Percentiles rank a stretch among this genome's conserved stretches.
Evolutionary conservation across 164 flowering plant species (phyloP).

Genomic region (Cinnamomum micranthum): DNA sequence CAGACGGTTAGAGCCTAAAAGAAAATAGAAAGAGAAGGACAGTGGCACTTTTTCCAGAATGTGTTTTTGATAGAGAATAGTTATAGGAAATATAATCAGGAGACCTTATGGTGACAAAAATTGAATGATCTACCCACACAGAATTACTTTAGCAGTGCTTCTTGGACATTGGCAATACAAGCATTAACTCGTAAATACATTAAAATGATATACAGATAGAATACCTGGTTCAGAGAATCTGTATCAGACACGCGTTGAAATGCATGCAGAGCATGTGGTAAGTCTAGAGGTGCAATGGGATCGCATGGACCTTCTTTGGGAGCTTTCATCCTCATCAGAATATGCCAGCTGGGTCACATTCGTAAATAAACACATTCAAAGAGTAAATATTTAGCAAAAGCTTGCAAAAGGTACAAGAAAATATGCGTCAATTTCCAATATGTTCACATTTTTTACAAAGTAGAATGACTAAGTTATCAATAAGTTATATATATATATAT

Average conservation of each 20-base stretch:
- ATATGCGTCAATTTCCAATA: background rate
- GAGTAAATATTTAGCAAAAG: background rate
- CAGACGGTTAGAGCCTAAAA: background rate
- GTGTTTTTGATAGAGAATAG: background rate
- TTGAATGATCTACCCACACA: background rate
- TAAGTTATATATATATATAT: too few relatives aligned
- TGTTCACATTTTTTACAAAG: background rate
- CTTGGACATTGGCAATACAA: background rate
- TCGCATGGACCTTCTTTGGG: slow-evolving; percentile 70
- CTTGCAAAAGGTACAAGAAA: background rate
- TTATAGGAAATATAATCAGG: background rate
- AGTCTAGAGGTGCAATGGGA: slow-evolving; percentile 79
- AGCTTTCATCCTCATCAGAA: slow-evolving; percentile 74
- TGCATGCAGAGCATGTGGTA: slow-evolving; percentile 91
- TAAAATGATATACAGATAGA: background rate
- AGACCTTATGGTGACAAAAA: background rate
- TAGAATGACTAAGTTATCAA: too few relatives aligned
- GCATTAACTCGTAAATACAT: background rate
- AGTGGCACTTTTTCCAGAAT: background rate
- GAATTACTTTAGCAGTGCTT: background rate
- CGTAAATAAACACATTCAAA: background rate
- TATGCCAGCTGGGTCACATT: slow-evolving; percentile 65
- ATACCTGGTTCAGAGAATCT: slow-evolving; percentile 57
- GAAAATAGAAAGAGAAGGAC: too few relatives aligned
- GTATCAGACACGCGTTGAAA: slow-evolving; percentile 64